Evolutionary conservation across 768 basidiomycete species (phyloP).

Genomic region (Pisolithus albus): DNA sequence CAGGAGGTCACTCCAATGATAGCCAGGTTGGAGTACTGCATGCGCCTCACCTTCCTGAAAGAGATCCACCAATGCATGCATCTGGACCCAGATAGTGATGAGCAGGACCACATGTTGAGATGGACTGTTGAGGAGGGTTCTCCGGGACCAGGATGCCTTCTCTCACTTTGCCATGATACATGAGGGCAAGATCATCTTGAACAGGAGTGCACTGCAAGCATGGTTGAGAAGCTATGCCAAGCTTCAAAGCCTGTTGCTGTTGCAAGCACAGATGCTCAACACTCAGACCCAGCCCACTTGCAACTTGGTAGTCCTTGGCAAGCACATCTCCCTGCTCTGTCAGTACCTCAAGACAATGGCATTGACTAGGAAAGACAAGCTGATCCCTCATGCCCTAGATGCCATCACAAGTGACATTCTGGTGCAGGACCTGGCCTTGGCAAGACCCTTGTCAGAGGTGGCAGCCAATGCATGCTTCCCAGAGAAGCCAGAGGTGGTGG

Average conservation of each 20-base stretch:
- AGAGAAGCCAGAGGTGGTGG: too few relatives aligned
- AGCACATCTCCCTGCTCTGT: background rate
- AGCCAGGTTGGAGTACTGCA: too few relatives aligned
- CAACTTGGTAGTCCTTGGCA: background rate
- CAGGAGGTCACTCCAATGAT: too few relatives aligned
- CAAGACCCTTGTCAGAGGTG: conserved; percentile 10
- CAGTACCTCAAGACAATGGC: background rate
- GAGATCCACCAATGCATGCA: too few relatives aligned
- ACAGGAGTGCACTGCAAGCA: background rate
- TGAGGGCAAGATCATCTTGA: background rate
- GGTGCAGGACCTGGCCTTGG: conserved; percentile 21
- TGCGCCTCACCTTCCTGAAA: too few relatives aligned
- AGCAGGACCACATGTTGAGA: background rate
- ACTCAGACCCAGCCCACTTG: background rate
- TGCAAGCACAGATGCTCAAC: background rate
- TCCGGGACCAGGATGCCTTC: too few relatives aligned
- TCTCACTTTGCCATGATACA: too few relatives aligned
- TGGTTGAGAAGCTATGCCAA: background rate
- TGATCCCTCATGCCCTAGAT: conserved; percentile 24
- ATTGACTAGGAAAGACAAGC: conserved; percentile 7
- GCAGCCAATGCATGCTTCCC: background rate
- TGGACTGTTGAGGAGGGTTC: background rate
- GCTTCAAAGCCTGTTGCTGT: background rate
- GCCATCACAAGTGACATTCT: conserved; percentile 17
- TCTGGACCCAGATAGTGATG: too few relatives aligned